Evolutionary conservation across 192 early-diverging fungal species (phyloP).

Genomic region (Mortierella alpina): DNA sequence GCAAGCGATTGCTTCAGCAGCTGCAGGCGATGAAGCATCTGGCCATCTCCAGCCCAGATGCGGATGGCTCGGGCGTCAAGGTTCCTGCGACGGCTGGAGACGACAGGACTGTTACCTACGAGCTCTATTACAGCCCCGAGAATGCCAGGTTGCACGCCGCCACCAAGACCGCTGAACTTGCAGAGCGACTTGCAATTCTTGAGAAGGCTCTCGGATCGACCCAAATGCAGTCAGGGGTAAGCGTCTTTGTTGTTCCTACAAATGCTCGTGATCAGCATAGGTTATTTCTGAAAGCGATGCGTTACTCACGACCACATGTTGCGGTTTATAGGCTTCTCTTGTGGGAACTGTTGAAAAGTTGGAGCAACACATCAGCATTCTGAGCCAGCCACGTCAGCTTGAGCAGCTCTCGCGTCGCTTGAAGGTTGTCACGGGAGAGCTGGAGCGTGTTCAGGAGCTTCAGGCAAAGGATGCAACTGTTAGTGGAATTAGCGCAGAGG

Average conservation of each 20-base stretch:
- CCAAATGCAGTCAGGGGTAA: slow-evolving; percentile 63
- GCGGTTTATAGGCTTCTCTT: slow-evolving; percentile 47
- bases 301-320: background rate
- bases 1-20: slow-evolving; percentile 63
- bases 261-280: slow-evolving; percentile 43
- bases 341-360: slow-evolving; percentile 72
- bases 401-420: slow-evolving; percentile 71
- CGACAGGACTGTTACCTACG: slow-evolving; percentile 74
- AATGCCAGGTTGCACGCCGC: slow-evolving; percentile 63
- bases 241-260: slow-evolving; percentile 24
- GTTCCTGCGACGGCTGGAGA: slow-evolving; percentile 4
- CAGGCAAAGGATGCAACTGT: slow-evolving; percentile 58
- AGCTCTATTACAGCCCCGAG: slow-evolving; percentile 77
- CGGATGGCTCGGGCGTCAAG: slow-evolving; percentile 9
- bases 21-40: slow-evolving; percentile 62
- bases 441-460: slow-evolving; percentile 78
- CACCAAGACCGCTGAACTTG: slow-evolving; percentile 70
- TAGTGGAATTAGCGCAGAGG: slow-evolving; percentile 54
- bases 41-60: background rate
- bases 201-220: slow-evolving; percentile 78
- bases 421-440: slow-evolving; percentile 69
- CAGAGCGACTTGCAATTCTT: slow-evolving; percentile 73
- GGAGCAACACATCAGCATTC: slow-evolving; percentile 75
- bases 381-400: slow-evolving; percentile 79
- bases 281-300: background rate